Evolutionary conservation across 129 eudicot species (phyloP), one percentile per base, ranked within the genome.

Genomic region (Flaveria ramosissima): DNA sequence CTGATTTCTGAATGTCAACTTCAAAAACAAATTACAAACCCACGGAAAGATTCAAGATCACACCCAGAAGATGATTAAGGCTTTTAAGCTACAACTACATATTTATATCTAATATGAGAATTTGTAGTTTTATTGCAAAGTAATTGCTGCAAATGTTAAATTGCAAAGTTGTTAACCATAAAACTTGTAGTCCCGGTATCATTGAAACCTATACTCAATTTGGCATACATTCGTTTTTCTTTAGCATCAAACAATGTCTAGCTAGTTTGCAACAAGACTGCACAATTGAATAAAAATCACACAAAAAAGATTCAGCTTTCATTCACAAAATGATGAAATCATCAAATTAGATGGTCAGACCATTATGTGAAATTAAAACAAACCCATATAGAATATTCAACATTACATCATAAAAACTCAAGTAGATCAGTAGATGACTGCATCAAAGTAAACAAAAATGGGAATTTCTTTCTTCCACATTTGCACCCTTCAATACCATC

Each of bases 241-340:
- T 36, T 36, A 36, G 41, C 41, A 36, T 36, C 41, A 5, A 36
- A 36, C 41, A 36, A 36, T 4, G 41, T 36, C 41, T 36, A 36
- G 41, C 41, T 36, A 36, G 41, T 36, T 36, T 36, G 41, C 41
- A 36, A 36, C 41, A 36, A 36, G 41, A 36, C 41, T 36, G 7
- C 41, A 36, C 21, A 21, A 57, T 20, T 57, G 14, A 20, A 41
- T 10, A 32, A 4, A 24, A 64, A n/a, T 24, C 48, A 5, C 17
- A 73, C 1, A 9, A 17, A 30, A 75, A 46, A 47, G 62, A 32
- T 63, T 32, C 41, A 36, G 41, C 5, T 0, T 36, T 36, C 15
- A 50, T 71, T 39, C 77, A 56, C 21, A 57, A 57, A 57, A 73
- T 23, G 70, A 61, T 32, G 65, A 50, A 51, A 57, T 5, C 32